Percentiles rank a stretch among this genome's conserved stretches.
Evolutionary conservation across 768 basidiomycete species (phyloP).

Genomic region (Fomitopsis serialis): DNA sequence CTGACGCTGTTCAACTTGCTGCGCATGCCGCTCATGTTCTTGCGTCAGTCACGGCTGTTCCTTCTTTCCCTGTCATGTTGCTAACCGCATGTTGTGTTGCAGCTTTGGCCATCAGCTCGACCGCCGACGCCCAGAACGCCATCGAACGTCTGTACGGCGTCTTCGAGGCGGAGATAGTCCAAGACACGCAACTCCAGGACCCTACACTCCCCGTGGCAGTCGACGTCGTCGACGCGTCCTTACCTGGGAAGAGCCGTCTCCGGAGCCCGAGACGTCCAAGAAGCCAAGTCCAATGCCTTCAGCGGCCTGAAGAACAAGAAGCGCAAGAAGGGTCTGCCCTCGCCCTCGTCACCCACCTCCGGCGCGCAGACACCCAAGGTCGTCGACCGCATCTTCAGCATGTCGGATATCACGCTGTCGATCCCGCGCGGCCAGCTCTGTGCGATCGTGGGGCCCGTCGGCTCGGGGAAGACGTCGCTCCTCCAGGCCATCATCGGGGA

Average conservation of each 20-base stretch:
- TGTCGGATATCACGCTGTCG: constrained; percentile 57
- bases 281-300: constrained; percentile 19
- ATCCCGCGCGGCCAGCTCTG: constrained; percentile 76
- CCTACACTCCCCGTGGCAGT: constrained; percentile 55
- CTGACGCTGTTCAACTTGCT: constrained; percentile 82
- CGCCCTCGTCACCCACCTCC: constrained; percentile 22
- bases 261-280: constrained; percentile 32
- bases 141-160: constrained; percentile 70
- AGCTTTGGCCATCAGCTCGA: constrained; percentile 71
- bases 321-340: constrained; percentile 13
- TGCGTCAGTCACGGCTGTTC: constrained; percentile 29
- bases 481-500: constrained; percentile 77
- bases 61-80: not conserved
- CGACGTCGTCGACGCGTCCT: constrained; percentile 55
- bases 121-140: constrained; percentile 82
- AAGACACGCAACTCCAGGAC: constrained; percentile 53
- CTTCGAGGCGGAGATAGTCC: constrained; percentile 77
- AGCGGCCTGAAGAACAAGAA: constrained; percentile 23
- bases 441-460: constrained; percentile 79
- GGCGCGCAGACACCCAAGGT: constrained; percentile 35
- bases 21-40: constrained; percentile 75
- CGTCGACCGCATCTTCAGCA: constrained; percentile 46
- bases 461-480: constrained; percentile 63
- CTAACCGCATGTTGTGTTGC: constrained; percentile 4
- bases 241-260: constrained; percentile 83